Conservation (phyloP, 2,329 filamentous ascomycete species). For the Botrytis sinoallii region DNA sequence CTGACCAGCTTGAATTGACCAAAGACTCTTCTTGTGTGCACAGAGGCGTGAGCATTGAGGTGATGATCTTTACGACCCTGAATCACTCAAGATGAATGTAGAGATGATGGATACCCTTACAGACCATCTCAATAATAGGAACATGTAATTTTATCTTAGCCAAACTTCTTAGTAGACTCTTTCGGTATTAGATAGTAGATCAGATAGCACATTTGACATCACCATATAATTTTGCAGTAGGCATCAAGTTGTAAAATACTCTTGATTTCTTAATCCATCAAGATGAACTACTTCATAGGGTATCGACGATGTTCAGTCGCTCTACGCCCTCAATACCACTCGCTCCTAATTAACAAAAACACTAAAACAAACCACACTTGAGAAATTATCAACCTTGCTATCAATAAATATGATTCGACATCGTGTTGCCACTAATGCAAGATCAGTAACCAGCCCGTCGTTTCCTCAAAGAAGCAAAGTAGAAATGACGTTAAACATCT, state of each 20-base stretch:
- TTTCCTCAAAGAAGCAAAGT: slow-evolving; percentile 23
- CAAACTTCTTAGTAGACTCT: not conserved
- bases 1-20: not conserved
- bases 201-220: not conserved
- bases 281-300: slow-evolving; percentile 28
- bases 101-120: not conserved
- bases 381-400: slow-evolving; percentile 32
- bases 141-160: not conserved
- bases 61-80: not conserved
- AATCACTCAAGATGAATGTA: not conserved
- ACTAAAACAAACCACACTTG: slow-evolving; percentile 19
- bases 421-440: slow-evolving; percentile 27
- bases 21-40: not conserved
- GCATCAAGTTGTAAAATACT: slow-evolving; percentile 18
- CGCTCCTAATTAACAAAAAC: slow-evolving; percentile 27
- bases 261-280: slow-evolving; percentile 34
- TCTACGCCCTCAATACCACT: slow-evolving; percentile 29
- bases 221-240: not conserved
- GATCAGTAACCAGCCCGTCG: slow-evolving; percentile 23
- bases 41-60: not conserved
- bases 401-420: slow-evolving; percentile 29
- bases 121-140: not conserved
- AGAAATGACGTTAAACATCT: slow-evolving; percentile 24
- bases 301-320: slow-evolving; percentile 30
- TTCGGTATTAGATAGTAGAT: not conserved